Evolutionary conservation across 176 grass and related monocot species (phyloP), one percentile per base, ranked within the genome.

Genomic region (Tuctoria greenei): DNA sequence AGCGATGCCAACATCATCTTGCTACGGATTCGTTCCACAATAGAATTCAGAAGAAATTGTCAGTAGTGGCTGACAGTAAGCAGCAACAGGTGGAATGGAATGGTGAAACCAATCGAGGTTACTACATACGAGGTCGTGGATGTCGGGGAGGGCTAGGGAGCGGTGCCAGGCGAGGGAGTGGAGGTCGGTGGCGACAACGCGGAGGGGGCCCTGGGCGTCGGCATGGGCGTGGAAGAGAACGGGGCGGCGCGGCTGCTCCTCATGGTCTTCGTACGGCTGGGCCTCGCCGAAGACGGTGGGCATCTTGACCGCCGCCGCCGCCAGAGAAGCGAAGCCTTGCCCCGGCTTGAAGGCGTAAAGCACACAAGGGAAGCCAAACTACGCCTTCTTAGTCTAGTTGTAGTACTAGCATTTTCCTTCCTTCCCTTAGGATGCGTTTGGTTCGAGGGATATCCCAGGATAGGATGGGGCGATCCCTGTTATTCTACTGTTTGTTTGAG

Each of bases 1-100:
- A 43, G 84, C 89, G 63, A 98, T 88, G 58, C 91, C 95, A 76
- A 98, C 84, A 47, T 86, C 91, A 70, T 95, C 91, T 86, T 87
- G 91, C 91, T 98, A 43, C 6, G 13, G 64, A 67, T 90, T 79
- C 27, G 24, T 10, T 18, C 35, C 20, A 1, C 27, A 31, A 44
- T 10, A 23, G 15, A 74, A 24, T 52, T 1, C 12, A 50, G 47
- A 50, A 50, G 47, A 50, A 50, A 31, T 31, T 31, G 31, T 31
- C 3, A 31, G 31, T 31, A 31, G 2, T 31, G 3, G 31, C 3
- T 31, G 31, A 31, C 31, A 31, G 14, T 1, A 54, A 20, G 21
- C 55, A 58, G 10, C 10, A 58, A 24, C 55, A 26, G 21, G 55
- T 25, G 23, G 23, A 58, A 58, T 24, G 20, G 52, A 56, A 4